phyloP scores from a whole-genome alignment of 2,329 filamentous ascomycete genomes.

The Ceratocystis destructans region DNA sequence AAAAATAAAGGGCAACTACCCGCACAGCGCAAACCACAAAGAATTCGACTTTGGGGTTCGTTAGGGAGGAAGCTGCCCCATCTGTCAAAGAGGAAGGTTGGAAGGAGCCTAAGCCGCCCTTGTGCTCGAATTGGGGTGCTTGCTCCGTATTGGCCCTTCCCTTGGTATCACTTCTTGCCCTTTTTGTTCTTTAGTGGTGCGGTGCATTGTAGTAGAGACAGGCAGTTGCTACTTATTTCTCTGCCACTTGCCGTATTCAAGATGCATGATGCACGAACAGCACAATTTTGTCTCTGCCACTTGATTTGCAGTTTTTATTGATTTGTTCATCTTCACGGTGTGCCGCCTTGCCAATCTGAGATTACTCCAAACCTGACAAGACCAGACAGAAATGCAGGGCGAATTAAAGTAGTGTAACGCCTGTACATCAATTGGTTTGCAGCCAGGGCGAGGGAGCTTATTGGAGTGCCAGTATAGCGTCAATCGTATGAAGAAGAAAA shows the following conservation, averaged over 20 bases:
- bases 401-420: neutral
- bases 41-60: neutral
- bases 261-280: neutral
- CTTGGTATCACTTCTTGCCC: neutral
- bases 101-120: neutral
- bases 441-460: neutral
- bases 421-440: neutral
- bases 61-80: neutral
- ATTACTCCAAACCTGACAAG: neutral
- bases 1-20: slow-evolving; percentile 2
- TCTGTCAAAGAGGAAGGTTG: neutral
- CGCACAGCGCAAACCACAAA: neutral
- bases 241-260: neutral
- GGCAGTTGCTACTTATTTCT: neutral
- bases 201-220: neutral
- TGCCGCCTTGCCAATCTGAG: too few species aligned
- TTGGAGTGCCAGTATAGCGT: neutral
- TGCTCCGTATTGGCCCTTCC: neutral
- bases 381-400: neutral
- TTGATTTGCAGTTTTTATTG: too few species aligned
- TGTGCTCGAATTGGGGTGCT: neutral
- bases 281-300: neutral
- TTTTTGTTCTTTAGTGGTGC: neutral
- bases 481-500: too few species aligned
- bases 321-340: too few species aligned